These are phyloP conservation scores for Chaetomium sp. DNA, from an alignment of 2,329 filamentous ascomycete species.

Conservation along the genomic window DNA sequence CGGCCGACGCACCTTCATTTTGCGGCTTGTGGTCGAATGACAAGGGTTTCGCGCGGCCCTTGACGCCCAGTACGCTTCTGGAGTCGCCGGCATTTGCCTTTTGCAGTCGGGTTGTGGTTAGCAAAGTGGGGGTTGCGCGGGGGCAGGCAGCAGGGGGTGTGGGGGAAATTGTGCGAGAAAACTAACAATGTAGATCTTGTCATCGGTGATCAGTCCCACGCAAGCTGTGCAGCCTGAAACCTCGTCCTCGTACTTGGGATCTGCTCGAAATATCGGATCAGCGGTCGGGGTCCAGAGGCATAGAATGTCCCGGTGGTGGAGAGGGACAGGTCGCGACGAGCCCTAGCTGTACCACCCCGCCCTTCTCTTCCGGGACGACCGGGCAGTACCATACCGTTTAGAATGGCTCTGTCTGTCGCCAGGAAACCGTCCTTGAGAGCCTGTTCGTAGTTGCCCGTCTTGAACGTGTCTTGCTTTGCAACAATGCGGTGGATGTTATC, in stretches of 20 bases:
- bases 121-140: conserved; percentile 30
- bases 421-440: conserved; percentile 96
- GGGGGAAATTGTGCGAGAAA: conserved; percentile 23
- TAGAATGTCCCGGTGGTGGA: conserved; percentile 7
- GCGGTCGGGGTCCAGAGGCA: conserved; percentile 15
- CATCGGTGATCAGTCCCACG: conserved; percentile 81
- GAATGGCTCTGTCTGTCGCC: conserved; percentile 91
- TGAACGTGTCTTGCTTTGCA: conserved; percentile 91
- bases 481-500: conserved; percentile 93
- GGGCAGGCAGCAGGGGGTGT: conserved; percentile 3
- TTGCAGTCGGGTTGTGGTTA: conserved; percentile 8
- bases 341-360: conserved; percentile 19
- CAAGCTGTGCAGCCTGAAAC: conserved; percentile 97
- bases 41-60: conserved; percentile 93
- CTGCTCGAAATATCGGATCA: conserved; percentile 51
- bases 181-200: conserved; percentile 95
- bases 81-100: conserved; percentile 98
- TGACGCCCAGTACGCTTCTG: conserved; percentile 90
- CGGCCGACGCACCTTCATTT: conserved; percentile 73
- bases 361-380: conserved; percentile 2
- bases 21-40: conserved; percentile 99
- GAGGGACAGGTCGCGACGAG: conserved; percentile 9
- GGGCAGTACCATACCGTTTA: conserved; percentile 71
- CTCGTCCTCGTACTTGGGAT: conserved; percentile 95
- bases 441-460: conserved; percentile 88